phyloP scores from a whole-genome alignment of 345 rosid genomes.

The Acer saccharum region DNA sequence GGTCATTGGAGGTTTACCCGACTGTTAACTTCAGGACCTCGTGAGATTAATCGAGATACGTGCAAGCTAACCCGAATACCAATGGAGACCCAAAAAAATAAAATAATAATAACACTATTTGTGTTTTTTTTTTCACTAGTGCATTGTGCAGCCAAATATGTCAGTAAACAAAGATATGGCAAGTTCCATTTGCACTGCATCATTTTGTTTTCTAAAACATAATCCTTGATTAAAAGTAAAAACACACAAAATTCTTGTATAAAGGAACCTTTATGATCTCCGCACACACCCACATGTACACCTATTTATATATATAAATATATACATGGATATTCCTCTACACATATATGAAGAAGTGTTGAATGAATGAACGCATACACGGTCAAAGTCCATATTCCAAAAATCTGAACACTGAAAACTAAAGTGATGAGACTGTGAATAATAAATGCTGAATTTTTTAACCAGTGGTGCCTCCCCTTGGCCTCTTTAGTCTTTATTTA shows the following conservation, averaged over 20 bases:
- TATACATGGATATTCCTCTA: neutral
- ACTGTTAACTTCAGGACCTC: no score
- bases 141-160: neutral
- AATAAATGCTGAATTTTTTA: neutral
- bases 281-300: no score
- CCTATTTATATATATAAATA: no score
- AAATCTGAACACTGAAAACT: constrained; percentile 14
- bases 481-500: neutral
- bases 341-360: neutral
- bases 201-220: neutral
- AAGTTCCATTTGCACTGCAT: neutral
- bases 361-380: neutral
- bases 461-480: neutral
- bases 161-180: neutral
- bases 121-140: neutral
- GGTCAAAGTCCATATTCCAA: constrained; percentile 2
- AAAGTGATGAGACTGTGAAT: neutral
- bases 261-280: no score
- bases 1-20: no score
- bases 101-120: neutral
- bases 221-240: neutral
- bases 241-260: no score
- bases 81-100: no score
- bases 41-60: no score
- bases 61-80: no score